phyloP scores from a whole-genome alignment of 2,329 filamentous ascomycete genomes.

The Penicillium sp. region DNA sequence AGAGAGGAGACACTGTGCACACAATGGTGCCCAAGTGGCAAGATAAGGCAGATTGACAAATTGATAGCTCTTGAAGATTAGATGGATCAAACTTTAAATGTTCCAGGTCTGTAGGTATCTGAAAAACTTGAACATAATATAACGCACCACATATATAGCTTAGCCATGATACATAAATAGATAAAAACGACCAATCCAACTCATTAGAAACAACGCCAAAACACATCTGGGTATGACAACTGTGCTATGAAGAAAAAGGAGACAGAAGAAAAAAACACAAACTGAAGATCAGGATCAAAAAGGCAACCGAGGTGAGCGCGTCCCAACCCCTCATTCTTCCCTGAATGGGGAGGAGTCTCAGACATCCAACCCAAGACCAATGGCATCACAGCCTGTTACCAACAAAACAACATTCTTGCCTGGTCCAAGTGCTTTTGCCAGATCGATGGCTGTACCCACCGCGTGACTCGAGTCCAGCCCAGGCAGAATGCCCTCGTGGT shows the following conservation, averaged over 20 bases:
- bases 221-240: not conserved
- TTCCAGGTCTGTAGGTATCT: too few species aligned
- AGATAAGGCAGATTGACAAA: too few species aligned
- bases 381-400: conserved; percentile 25
- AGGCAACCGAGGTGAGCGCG: too few species aligned
- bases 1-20: too few species aligned
- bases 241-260: not conserved
- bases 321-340: not conserved
- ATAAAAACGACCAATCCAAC: not conserved
- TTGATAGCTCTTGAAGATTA: too few species aligned
- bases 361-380: conserved; percentile 10
- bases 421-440: conserved; percentile 14
- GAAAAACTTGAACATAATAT: too few species aligned
- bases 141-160: not conserved
- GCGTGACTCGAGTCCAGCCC: conserved; percentile 29
- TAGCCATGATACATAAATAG: not conserved
- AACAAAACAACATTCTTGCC: conserved; percentile 26
- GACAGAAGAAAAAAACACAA: not conserved
- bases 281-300: not conserved
- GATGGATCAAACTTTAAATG: too few species aligned
- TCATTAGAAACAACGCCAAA: not conserved
- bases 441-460: conserved; percentile 16
- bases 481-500: conserved; percentile 21
- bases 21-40: too few species aligned
- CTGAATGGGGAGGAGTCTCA: not conserved